Evolutionary conservation across 2,329 filamentous ascomycete genomes (phyloP), one percentile per base, ranked within the genome.

Genomic region (Stagonosporopsis tanaceti): DNA sequence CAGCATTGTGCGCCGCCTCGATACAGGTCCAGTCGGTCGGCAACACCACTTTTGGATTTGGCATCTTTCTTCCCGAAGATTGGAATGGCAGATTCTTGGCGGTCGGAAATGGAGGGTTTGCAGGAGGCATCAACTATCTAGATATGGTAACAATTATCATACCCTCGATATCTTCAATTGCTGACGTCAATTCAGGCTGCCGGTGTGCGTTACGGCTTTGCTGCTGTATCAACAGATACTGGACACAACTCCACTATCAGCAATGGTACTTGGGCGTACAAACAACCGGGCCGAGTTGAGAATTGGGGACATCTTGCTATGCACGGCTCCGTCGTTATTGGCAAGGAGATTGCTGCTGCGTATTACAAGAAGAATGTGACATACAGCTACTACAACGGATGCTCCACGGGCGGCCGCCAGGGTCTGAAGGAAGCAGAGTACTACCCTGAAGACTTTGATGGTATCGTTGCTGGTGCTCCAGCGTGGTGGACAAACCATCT

Each of bases 321-420:
- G 71, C 84, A 86, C 63, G 81, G 79, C 7, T 80, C 81, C 0
- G 78, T 83, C 3, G 77, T 77, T 2, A 60, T 81, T 7, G 80
- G 80, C 6, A 85, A 85, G 65, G 53, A 74, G 14, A 68, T 87
- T 11, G 76, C 79, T 1, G 64, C 80, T 30, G 72, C 74, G 0
- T 86, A 82, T 71, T 87, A 87, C 61, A 70, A 73, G 2, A 75
- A 67, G 8, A 64, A 71, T 0, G 76, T 78, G 1, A 68, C 72
- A 12, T 81, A 80, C 50, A 81, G 79, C 6, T 88, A 87, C 70
- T 87, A 82, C 59, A 66, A 82, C 2, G 86, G 86, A 7, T 88
- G 86, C 65, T 87, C 84, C 0, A 82, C 84, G 0, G 86, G 87
- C 6, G 85, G 86, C 0, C 77, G 85, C 0, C 84, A 88, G 74